Conservation (phyloP, 2,329 filamentous ascomycete species). For the Aspergillus pseudotamarii region DNA sequence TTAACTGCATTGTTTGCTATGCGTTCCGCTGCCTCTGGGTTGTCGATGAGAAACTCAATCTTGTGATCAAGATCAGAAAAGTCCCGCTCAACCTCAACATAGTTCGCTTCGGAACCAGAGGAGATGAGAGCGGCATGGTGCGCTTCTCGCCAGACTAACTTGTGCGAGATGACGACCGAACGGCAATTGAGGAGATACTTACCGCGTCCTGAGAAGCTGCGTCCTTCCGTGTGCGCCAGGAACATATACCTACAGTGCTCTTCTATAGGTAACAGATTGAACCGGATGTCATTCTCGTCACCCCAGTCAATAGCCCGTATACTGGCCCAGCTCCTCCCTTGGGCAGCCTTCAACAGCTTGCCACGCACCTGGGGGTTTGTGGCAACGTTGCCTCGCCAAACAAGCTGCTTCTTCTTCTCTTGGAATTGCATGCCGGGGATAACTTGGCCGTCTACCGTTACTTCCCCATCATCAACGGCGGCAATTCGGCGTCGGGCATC, state of each 20-base stretch:
- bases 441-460: constrained; percentile 21
- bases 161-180: constrained; percentile 54
- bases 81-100: constrained; percentile 52
- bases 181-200: constrained; percentile 58
- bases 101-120: constrained; percentile 53
- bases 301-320: constrained; percentile 48
- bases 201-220: constrained; percentile 56
- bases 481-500: constrained; percentile 44
- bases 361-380: constrained; percentile 43
- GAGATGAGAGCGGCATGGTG: constrained; percentile 51
- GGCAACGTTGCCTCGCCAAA: constrained; percentile 52
- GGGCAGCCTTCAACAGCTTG: constrained; percentile 41
- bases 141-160: constrained; percentile 52
- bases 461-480: constrained; percentile 37
- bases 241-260: constrained; percentile 60
- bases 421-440: constrained; percentile 27
- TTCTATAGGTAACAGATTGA: constrained; percentile 52
- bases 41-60: constrained; percentile 46
- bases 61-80: constrained; percentile 59
- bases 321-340: constrained; percentile 50
- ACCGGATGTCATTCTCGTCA: constrained; percentile 39
- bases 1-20: constrained; percentile 54
- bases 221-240: constrained; percentile 57
- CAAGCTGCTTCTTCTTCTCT: constrained; percentile 49
- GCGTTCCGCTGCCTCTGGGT: constrained; percentile 48